These are phyloP conservation scores for Cryphonectria parasitica DNA, from an alignment of 2,329 filamentous ascomycete species.

Conservation along the genomic window DNA sequence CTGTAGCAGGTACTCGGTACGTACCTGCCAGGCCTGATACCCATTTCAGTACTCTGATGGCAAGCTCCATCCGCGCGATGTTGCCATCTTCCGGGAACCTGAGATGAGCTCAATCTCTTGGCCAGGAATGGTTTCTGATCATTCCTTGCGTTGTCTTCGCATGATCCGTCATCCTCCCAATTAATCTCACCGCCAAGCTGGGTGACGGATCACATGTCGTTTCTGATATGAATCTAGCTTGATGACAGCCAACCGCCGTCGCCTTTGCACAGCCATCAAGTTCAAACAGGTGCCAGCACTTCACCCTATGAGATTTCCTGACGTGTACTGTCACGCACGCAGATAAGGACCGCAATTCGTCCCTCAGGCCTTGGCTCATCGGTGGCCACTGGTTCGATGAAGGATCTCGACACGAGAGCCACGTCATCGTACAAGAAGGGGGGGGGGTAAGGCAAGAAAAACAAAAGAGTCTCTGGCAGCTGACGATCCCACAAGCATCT, in stretches of 20 bases:
- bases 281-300: neutral
- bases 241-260: neutral
- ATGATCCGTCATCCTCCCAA: neutral
- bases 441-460: neutral
- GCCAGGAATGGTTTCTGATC: neutral
- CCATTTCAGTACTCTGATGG: neutral
- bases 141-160: neutral
- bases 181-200: neutral
- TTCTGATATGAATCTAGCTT: neutral
- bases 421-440: neutral
- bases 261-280: neutral
- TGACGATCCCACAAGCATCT: neutral
- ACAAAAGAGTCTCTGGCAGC: neutral
- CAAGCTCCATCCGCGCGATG: neutral
- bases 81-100: neutral
- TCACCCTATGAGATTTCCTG: neutral
- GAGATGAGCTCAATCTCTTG: constrained; percentile 15
- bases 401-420: constrained; percentile 5
- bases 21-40: neutral
- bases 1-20: neutral
- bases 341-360: neutral
- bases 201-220: neutral
- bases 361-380: neutral
- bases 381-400: neutral
- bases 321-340: constrained; percentile 4